Conservation (phyloP, 2,329 filamentous ascomycete genomes). For the Thelonectria discophora region DNA sequence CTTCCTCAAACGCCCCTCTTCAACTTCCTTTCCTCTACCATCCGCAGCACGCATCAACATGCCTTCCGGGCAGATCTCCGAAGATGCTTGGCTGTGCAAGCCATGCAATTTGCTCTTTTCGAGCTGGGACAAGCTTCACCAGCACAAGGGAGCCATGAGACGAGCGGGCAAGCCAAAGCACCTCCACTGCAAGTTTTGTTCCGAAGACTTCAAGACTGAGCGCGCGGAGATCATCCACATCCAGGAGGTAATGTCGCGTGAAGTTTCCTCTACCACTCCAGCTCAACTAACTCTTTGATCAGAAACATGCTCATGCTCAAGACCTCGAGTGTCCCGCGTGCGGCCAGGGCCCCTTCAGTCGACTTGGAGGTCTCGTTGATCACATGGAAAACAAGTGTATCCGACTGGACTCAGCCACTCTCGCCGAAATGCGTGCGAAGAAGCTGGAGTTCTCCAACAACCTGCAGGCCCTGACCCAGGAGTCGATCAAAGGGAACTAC, state of each 20-base stretch:
- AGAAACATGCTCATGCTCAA: slow-evolving; percentile 53
- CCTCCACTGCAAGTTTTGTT: slow-evolving; percentile 52
- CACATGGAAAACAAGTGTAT: slow-evolving; percentile 58
- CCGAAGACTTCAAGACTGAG: slow-evolving; percentile 47
- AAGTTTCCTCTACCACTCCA: not conserved
- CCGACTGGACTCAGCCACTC: slow-evolving; percentile 43
- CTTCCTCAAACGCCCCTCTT: not conserved
- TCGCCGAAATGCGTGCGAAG: slow-evolving; percentile 49
- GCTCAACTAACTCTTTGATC: slow-evolving; percentile 12
- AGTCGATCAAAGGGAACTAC: slow-evolving; percentile 44
- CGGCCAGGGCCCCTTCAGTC: slow-evolving; percentile 46
- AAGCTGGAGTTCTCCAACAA: slow-evolving; percentile 49
- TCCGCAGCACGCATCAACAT: slow-evolving; percentile 22
- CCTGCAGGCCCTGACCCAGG: slow-evolving; percentile 40
- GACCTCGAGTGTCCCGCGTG: slow-evolving; percentile 60
- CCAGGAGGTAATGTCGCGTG: slow-evolving; percentile 42
- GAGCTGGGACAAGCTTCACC: slow-evolving; percentile 35
- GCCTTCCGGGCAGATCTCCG: slow-evolving; percentile 18
- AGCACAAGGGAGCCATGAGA: slow-evolving; percentile 45
- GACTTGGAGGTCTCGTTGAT: slow-evolving; percentile 50
- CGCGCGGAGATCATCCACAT: slow-evolving; percentile 47
- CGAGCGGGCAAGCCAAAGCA: slow-evolving; percentile 38
- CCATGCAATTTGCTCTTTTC: slow-evolving; percentile 43
- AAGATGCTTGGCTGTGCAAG: slow-evolving; percentile 40
- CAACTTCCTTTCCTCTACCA: no score